These are phyloP conservation scores for Peronospora belbahrii DNA, from an alignment of 352 stramenopile genomes.

Conservation along the genomic window DNA sequence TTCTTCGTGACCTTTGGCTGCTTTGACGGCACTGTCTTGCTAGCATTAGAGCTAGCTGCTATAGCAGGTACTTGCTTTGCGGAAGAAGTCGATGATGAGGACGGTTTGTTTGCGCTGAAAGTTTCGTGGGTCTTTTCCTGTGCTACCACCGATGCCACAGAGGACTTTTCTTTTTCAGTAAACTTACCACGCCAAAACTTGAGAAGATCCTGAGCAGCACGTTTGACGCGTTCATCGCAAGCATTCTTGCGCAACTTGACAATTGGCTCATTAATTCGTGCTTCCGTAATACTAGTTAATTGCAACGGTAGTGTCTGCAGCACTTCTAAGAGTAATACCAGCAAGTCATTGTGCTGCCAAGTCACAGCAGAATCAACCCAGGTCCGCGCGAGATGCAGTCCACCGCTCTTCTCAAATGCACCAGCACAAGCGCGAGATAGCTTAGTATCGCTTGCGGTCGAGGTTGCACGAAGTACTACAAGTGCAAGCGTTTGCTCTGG, in stretches of 20 bases:
- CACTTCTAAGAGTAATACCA: conserved; percentile 75
- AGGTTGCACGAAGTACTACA: conserved; percentile 61
- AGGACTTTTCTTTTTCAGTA: conserved; percentile 73
- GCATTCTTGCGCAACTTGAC: conserved; percentile 78
- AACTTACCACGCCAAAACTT: conserved; percentile 82
- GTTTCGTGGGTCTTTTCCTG: conserved; percentile 8
- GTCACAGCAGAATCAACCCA: conserved; percentile 75
- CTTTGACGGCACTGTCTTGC: conserved; percentile 15
- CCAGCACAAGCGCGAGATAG: conserved; percentile 46
- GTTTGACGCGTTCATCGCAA: conserved; percentile 70
- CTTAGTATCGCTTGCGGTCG: conserved; percentile 44
- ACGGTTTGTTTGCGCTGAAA: conserved; percentile 9
- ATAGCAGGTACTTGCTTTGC: conserved; percentile 13
- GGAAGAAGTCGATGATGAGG: conserved; percentile 15
- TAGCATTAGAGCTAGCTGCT: conserved; percentile 7
- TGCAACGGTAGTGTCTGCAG: conserved; percentile 74
- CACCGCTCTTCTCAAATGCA: conserved; percentile 65
- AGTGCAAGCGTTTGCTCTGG: conserved; percentile 63
- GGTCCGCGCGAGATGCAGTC: conserved; percentile 61
- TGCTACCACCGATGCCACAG: conserved; percentile 16
- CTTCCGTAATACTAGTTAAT: conserved; percentile 83
- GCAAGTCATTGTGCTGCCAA: conserved; percentile 73
- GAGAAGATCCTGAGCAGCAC: conserved; percentile 71
- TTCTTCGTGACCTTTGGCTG: conserved; percentile 48
- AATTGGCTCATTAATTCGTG: conserved; percentile 84